A percentile compares a stretch with the other conserved stretches of the same genome.
These are phyloP conservation scores for Paecilomyces variotii DNA, from an alignment of 2,329 filamentous ascomycete species.

Conservation along the genomic window DNA sequence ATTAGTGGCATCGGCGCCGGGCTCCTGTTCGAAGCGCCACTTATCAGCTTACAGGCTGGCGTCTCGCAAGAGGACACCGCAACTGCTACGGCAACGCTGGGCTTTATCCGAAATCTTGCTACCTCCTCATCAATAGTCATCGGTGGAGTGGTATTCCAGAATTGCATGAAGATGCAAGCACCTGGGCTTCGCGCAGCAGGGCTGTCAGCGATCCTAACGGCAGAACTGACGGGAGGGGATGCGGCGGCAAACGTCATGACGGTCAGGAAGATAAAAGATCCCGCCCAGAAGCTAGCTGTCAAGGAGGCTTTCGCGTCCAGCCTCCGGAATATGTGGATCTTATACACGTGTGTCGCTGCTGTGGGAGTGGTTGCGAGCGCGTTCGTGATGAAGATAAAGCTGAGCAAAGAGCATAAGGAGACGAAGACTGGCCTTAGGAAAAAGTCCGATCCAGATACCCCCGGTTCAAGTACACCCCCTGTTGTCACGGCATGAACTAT, in stretches of 20 bases:
- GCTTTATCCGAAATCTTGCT: conserved; percentile 57
- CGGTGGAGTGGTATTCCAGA: conserved; percentile 73
- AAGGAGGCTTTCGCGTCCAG: conserved; percentile 42
- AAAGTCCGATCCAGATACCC: conserved; percentile 1
- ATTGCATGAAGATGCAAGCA: conserved; percentile 46
- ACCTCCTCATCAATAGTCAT: conserved; percentile 62
- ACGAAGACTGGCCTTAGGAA: conserved; percentile 42
- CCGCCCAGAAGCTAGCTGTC: conserved; percentile 31
- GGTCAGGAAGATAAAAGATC: conserved; percentile 32
- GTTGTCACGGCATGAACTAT: neutral
- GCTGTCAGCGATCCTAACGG: conserved; percentile 15
- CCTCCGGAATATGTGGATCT: conserved; percentile 42
- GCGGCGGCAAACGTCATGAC: conserved; percentile 42
- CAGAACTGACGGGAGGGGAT: conserved; percentile 31
- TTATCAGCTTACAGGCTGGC: conserved; percentile 49
- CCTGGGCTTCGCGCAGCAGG: conserved; percentile 51
- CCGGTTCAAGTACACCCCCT: neutral
- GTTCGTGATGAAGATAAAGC: conserved; percentile 37
- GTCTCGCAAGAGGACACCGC: conserved; percentile 43
- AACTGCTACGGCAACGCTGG: conserved; percentile 45
- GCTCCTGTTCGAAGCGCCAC: conserved; percentile 46
- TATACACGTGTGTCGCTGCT: conserved; percentile 38
- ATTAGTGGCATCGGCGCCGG: conserved; percentile 45
- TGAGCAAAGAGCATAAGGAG: conserved; percentile 45
- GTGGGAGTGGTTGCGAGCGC: conserved; percentile 34